A percentile compares a stretch with the other conserved stretches of the same genome.
phyloP scores from a whole-genome alignment of 1,139 yeast genomes.

The Eremothecium coryli region DNA sequence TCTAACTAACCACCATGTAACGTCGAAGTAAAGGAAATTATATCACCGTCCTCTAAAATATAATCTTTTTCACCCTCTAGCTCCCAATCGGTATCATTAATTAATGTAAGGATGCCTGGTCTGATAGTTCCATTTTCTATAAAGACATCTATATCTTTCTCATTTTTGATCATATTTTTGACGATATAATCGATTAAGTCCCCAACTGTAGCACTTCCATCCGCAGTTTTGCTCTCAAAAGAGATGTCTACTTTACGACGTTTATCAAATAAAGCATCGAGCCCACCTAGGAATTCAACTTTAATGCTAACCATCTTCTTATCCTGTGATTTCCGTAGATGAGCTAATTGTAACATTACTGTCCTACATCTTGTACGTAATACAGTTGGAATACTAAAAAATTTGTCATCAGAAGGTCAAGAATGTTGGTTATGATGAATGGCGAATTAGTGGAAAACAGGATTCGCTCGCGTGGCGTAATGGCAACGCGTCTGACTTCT shows the following conservation, averaged over 20 bases:
- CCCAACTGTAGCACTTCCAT: conserved; percentile 43
- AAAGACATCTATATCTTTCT: conserved; percentile 62
- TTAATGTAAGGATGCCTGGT: conserved; percentile 85
- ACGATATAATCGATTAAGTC: conserved; percentile 52
- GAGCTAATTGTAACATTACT: no score
- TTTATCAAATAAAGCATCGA: conserved; percentile 54
- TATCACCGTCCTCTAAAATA: conserved; percentile 63
- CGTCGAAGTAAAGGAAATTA: conserved; percentile 81
- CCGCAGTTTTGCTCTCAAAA: conserved; percentile 33
- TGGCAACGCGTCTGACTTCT: conserved; percentile 61
- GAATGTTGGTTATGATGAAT: no score
- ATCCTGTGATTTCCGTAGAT: no score
- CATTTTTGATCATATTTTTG: conserved; percentile 46
- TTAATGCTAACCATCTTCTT: conserved; percentile 28
- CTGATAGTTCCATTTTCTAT: conserved; percentile 72
- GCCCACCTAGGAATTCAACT: conserved; percentile 54
- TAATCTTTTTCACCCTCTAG: conserved; percentile 82
- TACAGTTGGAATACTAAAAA: no score
- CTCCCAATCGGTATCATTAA: conserved; percentile 97
- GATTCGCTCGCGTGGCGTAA: conserved; percentile 49
- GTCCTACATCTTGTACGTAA: no score
- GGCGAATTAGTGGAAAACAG: no score
- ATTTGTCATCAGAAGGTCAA: no score
- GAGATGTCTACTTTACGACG: conserved; percentile 38
- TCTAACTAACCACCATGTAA: conserved; percentile 91